Percentiles rank a stretch among this genome's conserved stretches.
Conservation (phyloP, 768 basidiomycete species). For the Russula griseocarnosa region DNA sequence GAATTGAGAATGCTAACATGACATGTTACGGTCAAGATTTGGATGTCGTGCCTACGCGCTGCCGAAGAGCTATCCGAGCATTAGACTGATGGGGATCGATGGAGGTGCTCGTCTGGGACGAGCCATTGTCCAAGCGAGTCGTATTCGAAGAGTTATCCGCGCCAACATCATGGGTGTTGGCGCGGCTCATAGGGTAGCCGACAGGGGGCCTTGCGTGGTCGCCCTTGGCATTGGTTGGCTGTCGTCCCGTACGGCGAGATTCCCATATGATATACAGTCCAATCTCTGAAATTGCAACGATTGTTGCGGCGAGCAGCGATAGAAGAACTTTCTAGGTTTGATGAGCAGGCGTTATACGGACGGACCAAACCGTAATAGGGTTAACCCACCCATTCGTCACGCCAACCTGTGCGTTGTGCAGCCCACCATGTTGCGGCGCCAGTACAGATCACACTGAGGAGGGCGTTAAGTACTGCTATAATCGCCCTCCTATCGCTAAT, state of each 20-base stretch:
- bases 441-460: conserved; percentile 63
- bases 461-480: conserved; percentile 63
- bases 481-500: conserved; percentile 61
- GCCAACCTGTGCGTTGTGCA: conserved; percentile 58
- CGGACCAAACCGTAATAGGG: conserved; percentile 2
- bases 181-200: neutral
- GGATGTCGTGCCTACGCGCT: conserved; percentile 5
- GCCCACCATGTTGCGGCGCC: conserved; percentile 74
- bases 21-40: neutral
- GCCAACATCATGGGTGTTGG: neutral
- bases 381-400: conserved; percentile 66
- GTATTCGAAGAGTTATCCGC: neutral
- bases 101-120: conserved; percentile 6
- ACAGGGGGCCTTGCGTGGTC: neutral
- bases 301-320: conserved; percentile 53
- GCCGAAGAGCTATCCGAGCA: conserved; percentile 12
- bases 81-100: conserved; percentile 11
- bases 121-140: neutral
- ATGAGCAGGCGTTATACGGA: conserved; percentile 17
- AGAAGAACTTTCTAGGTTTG: conserved; percentile 48
- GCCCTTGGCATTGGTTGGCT: neutral
- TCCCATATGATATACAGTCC: conserved; percentile 72
- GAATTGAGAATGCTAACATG: neutral
- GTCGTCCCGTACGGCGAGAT: conserved; percentile 36
- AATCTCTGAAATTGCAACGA: conserved; percentile 70